Percentiles rank a stretch among this genome's conserved stretches.
These are phyloP conservation scores for Torulaspora globosa DNA, from an alignment of 1,139 yeast species.

Conservation along the genomic window DNA sequence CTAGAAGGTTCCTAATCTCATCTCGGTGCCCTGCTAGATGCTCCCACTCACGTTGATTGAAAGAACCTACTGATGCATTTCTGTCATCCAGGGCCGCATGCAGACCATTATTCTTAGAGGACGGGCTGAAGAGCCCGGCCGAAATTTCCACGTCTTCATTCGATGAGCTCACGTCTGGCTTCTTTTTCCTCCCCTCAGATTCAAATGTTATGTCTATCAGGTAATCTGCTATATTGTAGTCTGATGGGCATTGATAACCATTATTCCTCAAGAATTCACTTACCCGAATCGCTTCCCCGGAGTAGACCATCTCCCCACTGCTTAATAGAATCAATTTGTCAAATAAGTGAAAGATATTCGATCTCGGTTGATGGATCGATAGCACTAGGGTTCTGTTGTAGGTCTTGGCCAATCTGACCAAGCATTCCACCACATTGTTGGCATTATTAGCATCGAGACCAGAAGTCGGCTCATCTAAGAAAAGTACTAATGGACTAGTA, in stretches of 20 bases:
- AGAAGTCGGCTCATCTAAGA: constrained; percentile 88
- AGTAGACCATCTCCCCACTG: constrained; percentile 79
- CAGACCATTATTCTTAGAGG: constrained; percentile 9
- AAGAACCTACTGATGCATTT: constrained; percentile 31
- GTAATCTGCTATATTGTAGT: constrained; percentile 91
- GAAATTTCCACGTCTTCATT: constrained; percentile 21
- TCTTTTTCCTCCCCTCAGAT: constrained; percentile 32
- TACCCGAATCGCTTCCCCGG: constrained; percentile 73
- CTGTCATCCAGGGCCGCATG: constrained; percentile 14
- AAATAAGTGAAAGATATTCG: constrained; percentile 86
- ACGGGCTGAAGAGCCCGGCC: constrained; percentile 8
- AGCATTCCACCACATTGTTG: constrained; percentile 78
- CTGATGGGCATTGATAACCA: constrained; percentile 82
- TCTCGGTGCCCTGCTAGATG: constrained; percentile 84
- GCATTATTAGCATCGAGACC: constrained; percentile 95
- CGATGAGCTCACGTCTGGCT: neutral
- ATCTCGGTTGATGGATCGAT: constrained; percentile 97
- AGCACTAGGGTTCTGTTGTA: constrained; percentile 83
- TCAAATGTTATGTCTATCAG: constrained; percentile 85
- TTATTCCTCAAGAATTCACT: constrained; percentile 67
- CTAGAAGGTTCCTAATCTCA: constrained; percentile 45
- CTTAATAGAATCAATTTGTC: constrained; percentile 78
- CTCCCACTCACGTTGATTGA: constrained; percentile 81
- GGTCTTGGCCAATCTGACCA: constrained; percentile 73
- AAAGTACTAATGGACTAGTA: constrained; percentile 75